Evolutionary conservation across 192 early-diverging fungal genomes (phyloP).

Genomic region (Backusella australiensis): DNA sequence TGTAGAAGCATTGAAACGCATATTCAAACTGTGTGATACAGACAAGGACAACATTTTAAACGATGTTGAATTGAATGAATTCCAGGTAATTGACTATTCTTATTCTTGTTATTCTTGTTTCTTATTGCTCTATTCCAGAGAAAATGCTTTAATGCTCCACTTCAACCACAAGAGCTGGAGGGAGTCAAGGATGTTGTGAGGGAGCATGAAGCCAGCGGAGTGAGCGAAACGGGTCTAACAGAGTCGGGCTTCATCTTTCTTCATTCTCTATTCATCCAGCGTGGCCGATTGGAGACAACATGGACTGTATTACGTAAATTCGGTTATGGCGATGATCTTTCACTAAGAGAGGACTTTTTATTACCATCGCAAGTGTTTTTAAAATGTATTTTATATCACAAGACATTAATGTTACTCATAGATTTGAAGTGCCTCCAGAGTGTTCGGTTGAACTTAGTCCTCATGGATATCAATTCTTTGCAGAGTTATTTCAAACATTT

Average conservation of each 20-base stretch:
- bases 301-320: slow-evolving; percentile 97
- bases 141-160: slow-evolving; percentile 95
- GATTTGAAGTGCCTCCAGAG: slow-evolving; percentile 85
- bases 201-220: slow-evolving; percentile 85
- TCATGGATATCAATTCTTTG: slow-evolving; percentile 93
- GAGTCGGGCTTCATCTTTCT: slow-evolving; percentile 90
- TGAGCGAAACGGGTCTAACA: slow-evolving; percentile 85
- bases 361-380: slow-evolving; percentile 61
- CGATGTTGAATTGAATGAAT: slow-evolving; percentile 95
- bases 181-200: slow-evolving; percentile 94
- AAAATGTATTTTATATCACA: no score
- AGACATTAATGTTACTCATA: slow-evolving; percentile 18
- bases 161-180: slow-evolving; percentile 94
- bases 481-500: slow-evolving; percentile 89
- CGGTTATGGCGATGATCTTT: slow-evolving; percentile 95
- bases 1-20: slow-evolving; percentile 86
- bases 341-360: slow-evolving; percentile 88
- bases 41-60: slow-evolving; percentile 92
- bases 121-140: slow-evolving; percentile 38
- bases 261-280: slow-evolving; percentile 95
- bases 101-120: no score
- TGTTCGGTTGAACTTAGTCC: slow-evolving; percentile 94
- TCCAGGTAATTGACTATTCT: slow-evolving; percentile 60
- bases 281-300: slow-evolving; percentile 95
- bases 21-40: slow-evolving; percentile 94